Percentiles rank a stretch among this genome's conserved stretches.
Conservation (phyloP, 495 filamentous ascomycete species). For the Aspergillus olivimuriae region DNA sequence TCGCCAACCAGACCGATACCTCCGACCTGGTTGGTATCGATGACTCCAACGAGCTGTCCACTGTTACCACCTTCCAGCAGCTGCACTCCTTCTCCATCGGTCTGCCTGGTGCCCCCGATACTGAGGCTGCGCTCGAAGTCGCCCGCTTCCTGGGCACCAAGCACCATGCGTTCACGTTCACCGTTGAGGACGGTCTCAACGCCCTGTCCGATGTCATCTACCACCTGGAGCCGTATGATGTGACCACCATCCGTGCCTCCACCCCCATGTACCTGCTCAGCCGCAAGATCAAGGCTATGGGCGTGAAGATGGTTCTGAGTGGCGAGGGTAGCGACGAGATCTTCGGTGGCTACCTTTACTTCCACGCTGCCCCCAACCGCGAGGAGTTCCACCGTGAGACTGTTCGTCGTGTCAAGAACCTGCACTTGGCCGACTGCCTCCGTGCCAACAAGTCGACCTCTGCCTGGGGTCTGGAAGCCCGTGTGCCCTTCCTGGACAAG, state of each 20-base stretch:
- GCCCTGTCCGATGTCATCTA: constrained; percentile 95
- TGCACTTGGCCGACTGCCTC: constrained; percentile 91
- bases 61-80: constrained; percentile 86
- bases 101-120: constrained; percentile 84
- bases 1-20: constrained; percentile 44
- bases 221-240: constrained; percentile 95
- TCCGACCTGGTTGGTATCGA: constrained; percentile 88
- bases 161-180: constrained; percentile 97
- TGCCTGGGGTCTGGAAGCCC: constrained; percentile 98
- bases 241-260: constrained; percentile 96
- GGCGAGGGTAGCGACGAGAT: constrained; percentile 97
- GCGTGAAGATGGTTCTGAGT: constrained; percentile 97
- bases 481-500: constrained; percentile 97
- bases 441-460: constrained; percentile 98
- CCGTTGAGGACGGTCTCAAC: constrained; percentile 91
- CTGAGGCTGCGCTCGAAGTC: constrained; percentile 79
- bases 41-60: constrained; percentile 79
- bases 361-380: constrained; percentile 87
- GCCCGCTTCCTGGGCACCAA: constrained; percentile 94
- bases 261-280: constrained; percentile 98
- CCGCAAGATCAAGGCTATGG: constrained; percentile 98
- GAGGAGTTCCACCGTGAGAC: constrained; percentile 91
- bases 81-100: constrained; percentile 98
- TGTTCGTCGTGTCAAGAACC: constrained; percentile 85
- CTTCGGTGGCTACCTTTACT: constrained; percentile 98